Base-by-base conservation (phyloP, 73 alveolate genomes). In the Paramecium caudatum region DNA sequence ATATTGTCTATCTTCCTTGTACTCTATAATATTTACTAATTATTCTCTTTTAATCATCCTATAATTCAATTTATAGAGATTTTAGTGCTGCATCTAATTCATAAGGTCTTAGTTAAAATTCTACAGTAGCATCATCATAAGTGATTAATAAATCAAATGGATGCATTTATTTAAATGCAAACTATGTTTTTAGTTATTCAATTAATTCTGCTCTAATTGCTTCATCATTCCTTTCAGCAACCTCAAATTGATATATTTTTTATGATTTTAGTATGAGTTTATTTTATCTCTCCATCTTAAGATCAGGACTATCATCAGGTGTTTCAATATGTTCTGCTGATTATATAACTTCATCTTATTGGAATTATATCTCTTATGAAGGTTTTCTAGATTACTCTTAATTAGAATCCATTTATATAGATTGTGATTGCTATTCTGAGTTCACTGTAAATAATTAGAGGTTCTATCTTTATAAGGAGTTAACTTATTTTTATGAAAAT, bases 101-200 rank as follows among this genome's bases (percentile, higher is more conserved):
- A 37, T 27, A 25, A 7, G 43, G 23, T 39, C 88, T 74, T 2
- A 74, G 16, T 45, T 74, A 45, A 74, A 39, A 74, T 41, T 74
- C 88, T 15, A 41, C 47, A 5, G 21, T 15, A 2, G 65, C 43
- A 43, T 74, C 88, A 74, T 74, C 88, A 43, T 41, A 74, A 25
- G 21, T 37, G 1, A 74, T 41, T 9, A 74, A 41, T 10, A 74
- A 16, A 74, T 74, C 88, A 43, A 74, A 74, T 36, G 88, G 88
- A 43, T 74, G 62, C 13, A 47, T 34, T 21, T 43, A 33, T n/a
- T 65, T 65, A 65, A 65, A 65, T 3, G 83, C 83, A 65, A 65
- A 36, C 8, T 65, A 65, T 12, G 47, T 65, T 65, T 65, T 65
- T 1, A 65, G 13, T 65, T 65, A 16, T 33, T 65, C 83, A 13